Evolutionary conservation across 176 grass and related monocot species (phyloP), one percentile per base, ranked within the genome.

Genomic region (Poa annua): DNA sequence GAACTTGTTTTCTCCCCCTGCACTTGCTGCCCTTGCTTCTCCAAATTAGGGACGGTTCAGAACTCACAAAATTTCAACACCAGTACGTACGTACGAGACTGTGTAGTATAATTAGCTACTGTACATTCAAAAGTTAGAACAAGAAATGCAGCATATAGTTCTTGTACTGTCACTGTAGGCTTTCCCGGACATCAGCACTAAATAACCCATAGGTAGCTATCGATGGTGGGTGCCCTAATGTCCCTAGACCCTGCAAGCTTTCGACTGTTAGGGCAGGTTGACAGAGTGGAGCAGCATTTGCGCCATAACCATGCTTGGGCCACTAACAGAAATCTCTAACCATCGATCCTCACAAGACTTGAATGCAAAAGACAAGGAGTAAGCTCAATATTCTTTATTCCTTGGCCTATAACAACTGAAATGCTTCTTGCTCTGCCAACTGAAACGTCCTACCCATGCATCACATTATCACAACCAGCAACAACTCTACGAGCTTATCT

Each of bases 241-340:
- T 52, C 45, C 72, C 59, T 66, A 74, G 20, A 39, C 16, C 47
- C 32, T 42, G 36, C 45, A 77, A 74, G 65, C 57, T 61, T 67
- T 68, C 32, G 36, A 74, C 55, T 80, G 67, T 50, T 88, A 35
- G 45, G 54, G 79, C 61, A 66, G 49, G 57, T 68, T 83, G 67
- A 57, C 25, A 75, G 52, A 42, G 79, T 48, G 48, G 56, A 48
- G 20, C 32, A 74, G 5, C 42, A 50, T 73, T 32, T 19, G 26
- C 4, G 56, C 82, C 49, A 54, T 86, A 69, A 10, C 50, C 56
- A 84, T 35, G 11, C n/a, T 20, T 59, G 81, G 76, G 39, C 36
- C 59, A 66, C 67, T 36, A 55, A 24, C 1, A 74, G 47, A 51
- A 82, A 82, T 38, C 14, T 25, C 6, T 44, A 44, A 41, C 38